Base-by-base conservation (phyloP, 2,329 filamentous ascomycete genomes). In the Colletotrichum navitas region DNA sequence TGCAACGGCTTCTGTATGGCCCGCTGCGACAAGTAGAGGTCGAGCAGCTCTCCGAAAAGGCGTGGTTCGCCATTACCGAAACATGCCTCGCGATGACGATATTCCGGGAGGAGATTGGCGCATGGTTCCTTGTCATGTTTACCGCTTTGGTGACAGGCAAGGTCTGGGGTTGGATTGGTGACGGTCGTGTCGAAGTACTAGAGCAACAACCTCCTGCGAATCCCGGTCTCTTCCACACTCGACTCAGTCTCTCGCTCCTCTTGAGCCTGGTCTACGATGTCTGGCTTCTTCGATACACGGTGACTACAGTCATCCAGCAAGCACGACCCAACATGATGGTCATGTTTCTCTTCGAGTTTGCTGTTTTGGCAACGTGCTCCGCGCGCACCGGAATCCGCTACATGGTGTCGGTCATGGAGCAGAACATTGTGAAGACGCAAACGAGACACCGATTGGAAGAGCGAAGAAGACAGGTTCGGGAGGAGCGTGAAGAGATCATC, bases 321-420 rank as follows among this genome's bases (percentile, higher is more conserved):
- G 94, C 95, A 2, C 88, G 93, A n/a, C 94, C 95, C 0, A 96
- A 97, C 71, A 98, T 99, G 93, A 99, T 98, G 94, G 94, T 99
- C 74, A 98, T 99, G 94, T 99, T 99, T 78, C 90, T 97, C 7
- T 99, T 99, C 77, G 96, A 99, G 81, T 98, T 98, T 79, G 95
- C 95, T 47, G 91, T 99, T 54, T 84, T 98, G 72, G 87, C 90
- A 2, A 92, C 97, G 12, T 91, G 91, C 63, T 97, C 95, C 0
- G 85, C 90, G 63, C 94, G 95, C 59, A 97, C 94, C 0, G 87
- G 89, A 2, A 85, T 90, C 66, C 91, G 95, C 71, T 99, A 99
- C 81, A 81, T 88, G 26, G 88, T 98, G 62, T 93, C 92, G 4
- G 82, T 98, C 54, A 85, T 91, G 11, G 96, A 99, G 80, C 89